Percentiles rank a stretch among this genome's conserved stretches.
These are phyloP conservation scores for Boletus huronensis DNA, from an alignment of 768 basidiomycete species.

Conservation along the genomic window DNA sequence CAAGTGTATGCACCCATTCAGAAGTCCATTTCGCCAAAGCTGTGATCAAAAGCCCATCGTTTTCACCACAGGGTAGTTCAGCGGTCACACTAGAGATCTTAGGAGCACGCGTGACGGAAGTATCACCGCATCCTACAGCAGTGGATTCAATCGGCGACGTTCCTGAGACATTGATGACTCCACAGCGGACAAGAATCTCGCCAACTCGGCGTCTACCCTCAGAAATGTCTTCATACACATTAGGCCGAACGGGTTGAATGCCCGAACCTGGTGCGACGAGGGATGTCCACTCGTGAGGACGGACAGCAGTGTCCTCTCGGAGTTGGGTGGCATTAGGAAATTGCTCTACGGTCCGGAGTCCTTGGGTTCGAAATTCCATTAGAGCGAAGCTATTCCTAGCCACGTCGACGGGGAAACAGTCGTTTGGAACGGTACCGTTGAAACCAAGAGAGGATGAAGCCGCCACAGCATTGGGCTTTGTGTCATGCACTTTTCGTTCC, in stretches of 20 bases:
- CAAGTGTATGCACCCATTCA: constrained; percentile 24
- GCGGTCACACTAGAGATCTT: neutral
- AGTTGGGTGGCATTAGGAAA: neutral
- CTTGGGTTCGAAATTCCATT: constrained; percentile 7
- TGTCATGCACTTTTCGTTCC: constrained; percentile 9
- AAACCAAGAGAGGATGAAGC: constrained; percentile 10
- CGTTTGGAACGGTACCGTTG: neutral
- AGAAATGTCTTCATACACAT: constrained; percentile 3
- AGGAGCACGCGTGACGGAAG: neutral
- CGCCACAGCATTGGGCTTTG: constrained; percentile 4
- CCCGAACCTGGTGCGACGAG: constrained; percentile 4
- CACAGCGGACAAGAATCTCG: constrained; percentile 20
- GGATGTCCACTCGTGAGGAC: neutral
- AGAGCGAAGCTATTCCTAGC: neutral
- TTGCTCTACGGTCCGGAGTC: neutral
- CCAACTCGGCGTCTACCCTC: constrained; percentile 19
- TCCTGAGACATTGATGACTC: constrained; percentile 12
- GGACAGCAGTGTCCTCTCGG: neutral
- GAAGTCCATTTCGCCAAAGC: constrained; percentile 26
- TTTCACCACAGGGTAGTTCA: neutral
- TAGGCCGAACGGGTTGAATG: neutral
- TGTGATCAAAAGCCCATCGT: constrained; percentile 4
- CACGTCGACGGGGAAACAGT: neutral
- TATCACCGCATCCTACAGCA: neutral
- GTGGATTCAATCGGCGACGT: neutral